phyloP scores from a whole-genome alignment of 2,329 filamentous ascomycete genomes.

The Tympanopsis confertula region DNA sequence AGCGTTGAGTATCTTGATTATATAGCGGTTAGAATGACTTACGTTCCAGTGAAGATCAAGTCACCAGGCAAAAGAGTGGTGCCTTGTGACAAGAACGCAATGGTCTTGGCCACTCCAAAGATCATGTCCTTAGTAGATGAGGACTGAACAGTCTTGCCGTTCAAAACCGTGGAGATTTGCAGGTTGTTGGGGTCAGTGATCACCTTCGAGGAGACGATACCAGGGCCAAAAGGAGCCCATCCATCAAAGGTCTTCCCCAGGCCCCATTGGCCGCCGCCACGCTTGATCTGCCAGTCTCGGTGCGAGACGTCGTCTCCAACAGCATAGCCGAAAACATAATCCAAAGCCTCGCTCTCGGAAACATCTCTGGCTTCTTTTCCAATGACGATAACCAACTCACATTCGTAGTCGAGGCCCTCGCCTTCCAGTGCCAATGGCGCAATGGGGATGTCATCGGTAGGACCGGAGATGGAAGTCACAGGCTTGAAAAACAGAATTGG shows the following conservation, averaged over 20 bases:
- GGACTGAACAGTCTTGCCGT: conserved; percentile 44
- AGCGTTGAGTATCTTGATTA: not conserved
- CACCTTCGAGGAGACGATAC: conserved; percentile 47
- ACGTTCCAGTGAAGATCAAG: conserved; percentile 56
- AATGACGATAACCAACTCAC: conserved; percentile 65
- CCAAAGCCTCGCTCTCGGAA: conserved; percentile 50
- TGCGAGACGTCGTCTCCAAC: conserved; percentile 73
- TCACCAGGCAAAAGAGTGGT: conserved; percentile 53
- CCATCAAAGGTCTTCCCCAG: conserved; percentile 66
- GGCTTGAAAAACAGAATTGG: conserved; percentile 70
- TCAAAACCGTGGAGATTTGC: conserved; percentile 44
- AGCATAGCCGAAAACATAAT: conserved; percentile 64
- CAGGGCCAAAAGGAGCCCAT: conserved; percentile 64
- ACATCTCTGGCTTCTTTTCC: conserved; percentile 57
- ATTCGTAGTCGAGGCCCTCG: conserved; percentile 67
- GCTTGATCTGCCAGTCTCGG: conserved; percentile 63
- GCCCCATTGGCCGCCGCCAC: conserved; percentile 58
- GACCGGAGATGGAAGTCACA: conserved; percentile 50
- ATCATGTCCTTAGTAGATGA: conserved; percentile 45
- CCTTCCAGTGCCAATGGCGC: conserved; percentile 52
- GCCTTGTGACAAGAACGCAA: conserved; percentile 47
- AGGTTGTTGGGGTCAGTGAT: conserved; percentile 45
- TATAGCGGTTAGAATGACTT: conserved; percentile 12
- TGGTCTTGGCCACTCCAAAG: conserved; percentile 45
- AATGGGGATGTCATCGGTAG: conserved; percentile 55